These are phyloP conservation scores for Ustilago loliicola DNA, from an alignment of 1,284 basidiomycete species.

Conservation along the genomic window DNA sequence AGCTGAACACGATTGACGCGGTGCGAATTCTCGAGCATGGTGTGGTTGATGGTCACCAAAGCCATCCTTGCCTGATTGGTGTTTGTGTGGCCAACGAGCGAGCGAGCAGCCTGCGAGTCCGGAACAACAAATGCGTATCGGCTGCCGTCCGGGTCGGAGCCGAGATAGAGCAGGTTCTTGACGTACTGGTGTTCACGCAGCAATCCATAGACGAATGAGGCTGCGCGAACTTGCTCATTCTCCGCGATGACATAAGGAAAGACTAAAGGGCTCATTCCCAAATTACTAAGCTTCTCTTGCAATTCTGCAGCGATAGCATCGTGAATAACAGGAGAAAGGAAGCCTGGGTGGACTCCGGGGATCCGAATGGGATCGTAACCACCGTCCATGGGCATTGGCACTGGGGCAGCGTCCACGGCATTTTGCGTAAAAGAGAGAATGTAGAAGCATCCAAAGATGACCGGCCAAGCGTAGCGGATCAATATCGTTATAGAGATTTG, in stretches of 20 bases:
- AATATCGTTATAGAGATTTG: too few relatives aligned
- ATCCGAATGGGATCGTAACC: not conserved
- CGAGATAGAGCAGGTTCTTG: not conserved
- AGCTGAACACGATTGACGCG: not conserved
- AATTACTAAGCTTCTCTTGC: not conserved
- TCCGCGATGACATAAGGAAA: too few relatives aligned
- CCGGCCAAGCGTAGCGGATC: not conserved
- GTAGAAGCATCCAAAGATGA: not conserved
- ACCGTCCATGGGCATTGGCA: not conserved
- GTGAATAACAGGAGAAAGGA: not conserved
- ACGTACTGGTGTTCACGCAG: not conserved
- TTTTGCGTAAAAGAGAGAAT: not conserved
- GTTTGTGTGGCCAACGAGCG: not conserved
- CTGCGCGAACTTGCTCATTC: not conserved
- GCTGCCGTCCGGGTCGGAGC: not conserved
- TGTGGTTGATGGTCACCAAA: not conserved
- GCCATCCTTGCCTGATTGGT: not conserved
- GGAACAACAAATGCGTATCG: not conserved
- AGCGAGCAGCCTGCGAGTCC: not conserved
- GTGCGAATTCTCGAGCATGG: not conserved
- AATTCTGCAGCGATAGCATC: not conserved
- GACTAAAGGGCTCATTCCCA: not conserved
- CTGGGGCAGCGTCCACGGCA: not conserved
- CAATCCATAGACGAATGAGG: not conserved
- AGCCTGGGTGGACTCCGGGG: not conserved